Conservation (phyloP, 75 land plant genomes). For the Selaginella moellendorffii region DNA sequence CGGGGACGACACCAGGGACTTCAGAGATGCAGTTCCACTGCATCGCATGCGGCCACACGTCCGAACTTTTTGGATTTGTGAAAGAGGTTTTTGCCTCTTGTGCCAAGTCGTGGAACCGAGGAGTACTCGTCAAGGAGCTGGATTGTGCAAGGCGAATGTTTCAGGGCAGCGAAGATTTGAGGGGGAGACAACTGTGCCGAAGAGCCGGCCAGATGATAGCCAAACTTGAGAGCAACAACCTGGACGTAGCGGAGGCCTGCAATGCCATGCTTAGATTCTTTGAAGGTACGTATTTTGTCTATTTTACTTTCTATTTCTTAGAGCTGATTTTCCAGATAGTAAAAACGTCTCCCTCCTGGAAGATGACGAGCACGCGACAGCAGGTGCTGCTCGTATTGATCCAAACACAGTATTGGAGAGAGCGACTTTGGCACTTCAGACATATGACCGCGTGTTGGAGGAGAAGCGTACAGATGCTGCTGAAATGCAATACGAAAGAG, state of each 20-base stretch:
- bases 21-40: conserved; percentile 90
- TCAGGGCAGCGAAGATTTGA: conserved; percentile 52
- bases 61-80: conserved; percentile 94
- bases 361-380: too few species aligned
- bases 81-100: conserved; percentile 74
- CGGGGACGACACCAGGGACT: too few species aligned
- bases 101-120: conserved; percentile 63
- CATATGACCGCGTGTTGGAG: conserved; percentile 24
- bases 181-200: conserved; percentile 49
- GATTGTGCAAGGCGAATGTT: conserved; percentile 83
- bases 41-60: conserved; percentile 80
- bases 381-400: too few species aligned
- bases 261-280: conserved; percentile 50
- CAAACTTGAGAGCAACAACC: conserved; percentile 45
- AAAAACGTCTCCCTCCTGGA: background rate
- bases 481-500: conserved; percentile 31
- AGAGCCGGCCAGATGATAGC: conserved; percentile 56
- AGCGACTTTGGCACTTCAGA: conserved; percentile 13
- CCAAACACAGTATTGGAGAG: conserved; percentile 11
- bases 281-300: conserved; percentile 65
- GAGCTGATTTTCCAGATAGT: too few species aligned
- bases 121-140: conserved; percentile 63
- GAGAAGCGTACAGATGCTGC: conserved; percentile 27
- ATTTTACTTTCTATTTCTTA: too few species aligned
- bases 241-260: conserved; percentile 49